A percentile compares a stretch with the other conserved stretches of the same genome.
Evolutionary conservation across 305 asterid species (phyloP).

Genomic region (Plantago lanceolata): DNA sequence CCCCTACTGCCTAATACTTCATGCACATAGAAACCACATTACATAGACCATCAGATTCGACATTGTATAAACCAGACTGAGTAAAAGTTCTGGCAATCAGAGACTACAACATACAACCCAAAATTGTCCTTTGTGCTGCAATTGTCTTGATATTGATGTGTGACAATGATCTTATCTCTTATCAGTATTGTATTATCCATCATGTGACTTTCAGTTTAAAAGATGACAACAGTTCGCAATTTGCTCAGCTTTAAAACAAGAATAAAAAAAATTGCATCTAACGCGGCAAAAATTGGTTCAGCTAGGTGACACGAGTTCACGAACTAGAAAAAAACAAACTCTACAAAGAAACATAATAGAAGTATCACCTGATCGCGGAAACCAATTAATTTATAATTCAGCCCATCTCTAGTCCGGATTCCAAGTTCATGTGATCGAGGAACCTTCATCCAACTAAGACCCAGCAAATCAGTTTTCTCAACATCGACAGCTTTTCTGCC

Average conservation of each 20-base stretch:
- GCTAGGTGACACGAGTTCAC: not conserved
- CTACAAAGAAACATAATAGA: not conserved
- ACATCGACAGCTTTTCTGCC: conserved; percentile 95
- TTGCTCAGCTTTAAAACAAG: not conserved
- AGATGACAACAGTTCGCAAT: not conserved
- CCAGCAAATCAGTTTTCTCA: conserved; percentile 67
- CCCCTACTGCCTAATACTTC: too few species aligned
- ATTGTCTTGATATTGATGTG: not conserved
- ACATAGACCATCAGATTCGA: too few species aligned
- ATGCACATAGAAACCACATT: too few species aligned
- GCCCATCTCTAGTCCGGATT: conserved; percentile 82
- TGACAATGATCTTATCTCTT: not conserved
- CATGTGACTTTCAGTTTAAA: not conserved
- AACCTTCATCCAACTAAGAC: conserved; percentile 94
- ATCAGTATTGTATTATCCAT: not conserved
- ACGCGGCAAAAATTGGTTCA: not conserved
- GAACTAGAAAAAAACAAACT: not conserved
- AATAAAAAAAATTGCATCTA: not conserved
- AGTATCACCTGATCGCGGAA: conserved; percentile 77
- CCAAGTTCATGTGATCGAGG: conserved; percentile 92
- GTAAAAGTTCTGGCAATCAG: not conserved
- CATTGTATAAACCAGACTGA: not conserved
- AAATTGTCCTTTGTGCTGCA: not conserved
- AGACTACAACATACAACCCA: not conserved
- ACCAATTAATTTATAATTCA: conserved; percentile 81